These are phyloP conservation scores for Pulveroboletus sp. DNA, from an alignment of 768 basidiomycete genomes.

Conservation along the genomic window DNA sequence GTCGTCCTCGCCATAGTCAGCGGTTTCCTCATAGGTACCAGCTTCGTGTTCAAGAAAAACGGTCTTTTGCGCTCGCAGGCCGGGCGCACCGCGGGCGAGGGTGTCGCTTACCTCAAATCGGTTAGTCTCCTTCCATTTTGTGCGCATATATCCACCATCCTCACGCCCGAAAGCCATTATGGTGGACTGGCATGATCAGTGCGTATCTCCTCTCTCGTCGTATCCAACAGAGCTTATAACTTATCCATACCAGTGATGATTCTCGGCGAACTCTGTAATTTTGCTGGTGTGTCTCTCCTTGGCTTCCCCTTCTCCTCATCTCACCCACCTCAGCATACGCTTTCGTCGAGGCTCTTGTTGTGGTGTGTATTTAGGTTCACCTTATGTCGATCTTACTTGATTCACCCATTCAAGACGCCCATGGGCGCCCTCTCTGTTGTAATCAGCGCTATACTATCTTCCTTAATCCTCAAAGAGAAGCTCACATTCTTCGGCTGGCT, in stretches of 20 bases:
- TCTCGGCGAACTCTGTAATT: constrained; percentile 82
- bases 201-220: neutral
- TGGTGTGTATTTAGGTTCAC: constrained; percentile 47
- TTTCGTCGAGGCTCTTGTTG: constrained; percentile 88
- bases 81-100: constrained; percentile 74
- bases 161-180: constrained; percentile 52
- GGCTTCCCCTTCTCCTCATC: neutral
- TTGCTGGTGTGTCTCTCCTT: constrained; percentile 54
- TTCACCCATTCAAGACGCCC: constrained; percentile 56
- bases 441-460: constrained; percentile 88
- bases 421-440: constrained; percentile 96
- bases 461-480: constrained; percentile 88
- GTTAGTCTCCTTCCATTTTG: constrained; percentile 40
- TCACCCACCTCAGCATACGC: constrained; percentile 58
- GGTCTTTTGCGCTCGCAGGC: constrained; percentile 78
- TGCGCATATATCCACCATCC: constrained; percentile 5
- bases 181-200: constrained; percentile 95
- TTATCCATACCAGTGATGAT: constrained; percentile 68
- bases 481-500: constrained; percentile 97
- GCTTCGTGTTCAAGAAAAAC: constrained; percentile 99
- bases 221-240: neutral
- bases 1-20: constrained; percentile 71
- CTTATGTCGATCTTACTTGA: constrained; percentile 3
- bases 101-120: constrained; percentile 93
- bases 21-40: constrained; percentile 85